Base-by-base conservation (phyloP, 106 monocot genomes). In the Dendrobium nobile region DNA sequence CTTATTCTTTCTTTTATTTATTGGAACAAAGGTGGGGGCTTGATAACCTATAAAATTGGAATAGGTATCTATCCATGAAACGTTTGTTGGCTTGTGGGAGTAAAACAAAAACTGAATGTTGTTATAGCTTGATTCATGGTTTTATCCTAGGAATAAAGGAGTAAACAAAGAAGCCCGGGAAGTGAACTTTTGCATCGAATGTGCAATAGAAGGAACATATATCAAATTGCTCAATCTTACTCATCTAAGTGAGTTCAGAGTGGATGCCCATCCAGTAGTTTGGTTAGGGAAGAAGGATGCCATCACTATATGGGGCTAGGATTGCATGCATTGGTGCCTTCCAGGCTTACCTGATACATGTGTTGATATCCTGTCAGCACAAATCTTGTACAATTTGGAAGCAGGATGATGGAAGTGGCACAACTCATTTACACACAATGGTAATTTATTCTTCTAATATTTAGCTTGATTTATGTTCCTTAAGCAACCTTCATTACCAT, bases 291-390 rank as follows among this genome's bases (percentile, higher is more conserved):
- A 90, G 84, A 93, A 92, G 87, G 96, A 90, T 41, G 96, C 93
- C 1, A 92, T 93, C 11, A 85, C 85, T 11, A 73, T 90, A 11
- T 96, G 92, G 93, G 96, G 96, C 11, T 92, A 96, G 85, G 96
- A 96, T 79, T 96, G 96, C 87, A 83, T 96, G 88, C 96, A 96
- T 73, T 96, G 96, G 96, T 96, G 96, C 85, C 88, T 96, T 5
- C 96, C 96, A 15, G 96, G 96, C 17, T 73, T 96, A 27, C 96
- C 93, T 5, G 96, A 96, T 82, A 92, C 88, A 5, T 96, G 93
- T 93, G 93, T 93, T n/a, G n/a, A n/a, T n/a, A n/a, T n/a, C n/a
- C n/a, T n/a, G n/a, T n/a, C n/a, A n/a, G n/a, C n/a, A n/a, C n/a
- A n/a, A n/a, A n/a, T n/a, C n/a, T n/a, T n/a, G n/a, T n/a, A n/a